These are phyloP conservation scores for Candida sithepensis DNA, from an alignment of 805 yeast species.

Conservation along the genomic window DNA sequence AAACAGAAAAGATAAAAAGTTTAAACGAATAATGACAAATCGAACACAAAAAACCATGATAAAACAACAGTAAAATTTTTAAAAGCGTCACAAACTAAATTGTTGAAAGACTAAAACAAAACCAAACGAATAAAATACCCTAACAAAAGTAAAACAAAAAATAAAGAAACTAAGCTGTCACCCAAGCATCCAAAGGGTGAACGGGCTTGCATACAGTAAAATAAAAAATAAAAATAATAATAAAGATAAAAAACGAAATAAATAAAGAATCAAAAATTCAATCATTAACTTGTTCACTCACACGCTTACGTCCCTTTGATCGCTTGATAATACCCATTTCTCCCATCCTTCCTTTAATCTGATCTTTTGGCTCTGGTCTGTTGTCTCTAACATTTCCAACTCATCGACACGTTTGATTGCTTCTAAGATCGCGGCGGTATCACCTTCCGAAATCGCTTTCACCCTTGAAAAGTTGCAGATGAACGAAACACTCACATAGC, in stretches of 20 bases:
- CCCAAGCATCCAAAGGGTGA: not conserved
- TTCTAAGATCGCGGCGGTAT: constrained; percentile 36
- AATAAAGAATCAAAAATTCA: not conserved
- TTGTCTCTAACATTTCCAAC: constrained; percentile 31
- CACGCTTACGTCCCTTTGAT: constrained; percentile 32
- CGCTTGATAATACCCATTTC: constrained; percentile 63
- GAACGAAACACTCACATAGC: constrained; percentile 58
- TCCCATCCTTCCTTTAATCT: constrained; percentile 58
- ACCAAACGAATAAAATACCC: not conserved
- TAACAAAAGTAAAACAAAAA: not conserved
- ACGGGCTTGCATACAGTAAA: not conserved
- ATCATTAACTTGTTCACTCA: not conserved
- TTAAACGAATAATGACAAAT: too few relatives aligned
- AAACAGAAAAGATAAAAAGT: too few relatives aligned
- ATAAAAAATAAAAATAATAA: not conserved
- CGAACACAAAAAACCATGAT: too few relatives aligned
- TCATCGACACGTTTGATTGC: constrained; percentile 28
- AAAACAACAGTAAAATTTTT: too few relatives aligned
- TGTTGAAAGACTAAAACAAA: too few relatives aligned
- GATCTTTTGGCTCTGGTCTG: constrained; percentile 37
- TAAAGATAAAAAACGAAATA: not conserved
- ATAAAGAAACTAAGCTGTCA: too few relatives aligned
- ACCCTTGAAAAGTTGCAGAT: constrained; percentile 72
- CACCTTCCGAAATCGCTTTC: constrained; percentile 50
- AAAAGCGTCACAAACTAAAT: not conserved